Percentiles rank a stretch among this genome's conserved stretches.
Conservation (phyloP, 2,329 filamentous ascomycete genomes). For the Blastomyces parvus region DNA sequence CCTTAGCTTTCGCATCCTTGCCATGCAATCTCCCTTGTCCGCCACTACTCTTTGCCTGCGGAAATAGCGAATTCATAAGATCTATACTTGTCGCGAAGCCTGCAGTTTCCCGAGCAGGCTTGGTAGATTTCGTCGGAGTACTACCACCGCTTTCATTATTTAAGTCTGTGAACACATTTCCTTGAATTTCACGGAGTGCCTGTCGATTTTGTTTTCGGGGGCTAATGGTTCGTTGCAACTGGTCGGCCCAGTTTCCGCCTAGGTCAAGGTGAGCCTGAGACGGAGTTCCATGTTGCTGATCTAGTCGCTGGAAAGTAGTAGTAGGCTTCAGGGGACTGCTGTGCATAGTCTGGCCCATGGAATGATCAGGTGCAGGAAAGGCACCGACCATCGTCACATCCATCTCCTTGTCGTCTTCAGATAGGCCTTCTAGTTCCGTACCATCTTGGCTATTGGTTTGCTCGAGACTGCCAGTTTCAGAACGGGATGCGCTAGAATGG, state of each 20-base stretch:
- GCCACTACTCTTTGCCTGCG: constrained; percentile 46
- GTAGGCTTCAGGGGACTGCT: constrained; percentile 20
- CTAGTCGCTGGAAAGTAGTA: constrained; percentile 13
- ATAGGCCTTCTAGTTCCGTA: constrained; percentile 50
- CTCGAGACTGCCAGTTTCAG: constrained; percentile 33
- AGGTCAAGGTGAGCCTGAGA: constrained; percentile 43
- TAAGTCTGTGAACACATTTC: constrained; percentile 46
- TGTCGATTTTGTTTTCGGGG: constrained; percentile 83
- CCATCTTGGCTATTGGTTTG: constrained; percentile 12
- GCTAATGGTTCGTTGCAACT: constrained; percentile 87
- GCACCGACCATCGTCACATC: constrained; percentile 61
- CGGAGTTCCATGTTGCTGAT: constrained; percentile 36
- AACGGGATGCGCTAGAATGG: constrained; percentile 75
- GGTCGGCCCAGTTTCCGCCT: constrained; percentile 85
- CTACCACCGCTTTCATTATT: constrained; percentile 25
- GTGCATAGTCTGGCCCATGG: constrained; percentile 62
- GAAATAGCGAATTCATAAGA: constrained; percentile 89
- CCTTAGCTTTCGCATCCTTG: constrained; percentile 49
- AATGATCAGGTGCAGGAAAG: constrained; percentile 62
- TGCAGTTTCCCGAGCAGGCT: constrained; percentile 39
- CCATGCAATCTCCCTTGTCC: constrained; percentile 44
- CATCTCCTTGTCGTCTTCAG: constrained; percentile 63
- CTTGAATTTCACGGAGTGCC: constrained; percentile 57
- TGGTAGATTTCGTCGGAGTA: constrained; percentile 22
- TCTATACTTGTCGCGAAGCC: constrained; percentile 85